Base-by-base conservation (phyloP, 1,139 yeast genomes). In the Diutina rugosa region DNA sequence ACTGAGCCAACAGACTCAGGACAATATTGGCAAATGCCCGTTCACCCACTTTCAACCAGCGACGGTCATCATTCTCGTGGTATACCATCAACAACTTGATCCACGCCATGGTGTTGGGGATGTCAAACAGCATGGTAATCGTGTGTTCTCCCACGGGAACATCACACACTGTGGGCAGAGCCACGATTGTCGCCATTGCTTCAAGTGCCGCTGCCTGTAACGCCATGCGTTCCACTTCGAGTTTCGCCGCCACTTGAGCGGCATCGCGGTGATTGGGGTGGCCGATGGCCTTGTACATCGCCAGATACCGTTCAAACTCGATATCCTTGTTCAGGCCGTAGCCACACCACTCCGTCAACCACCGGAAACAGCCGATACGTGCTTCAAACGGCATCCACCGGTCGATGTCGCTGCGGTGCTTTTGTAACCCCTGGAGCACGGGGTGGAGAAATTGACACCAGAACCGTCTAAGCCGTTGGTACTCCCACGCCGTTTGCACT, bases 341-440 rank as follows among this genome's bases (percentile, higher is more conserved):
- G 0, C 96, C 96, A 69, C 97, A 90, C 99, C 99, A 95, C 65
- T 89, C 96, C 61, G 87, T 90, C 59, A 93, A 73, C 64, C 81
- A 85, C 55, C 84, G 82, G 69, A 90, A 90, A 62, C 95, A 87
- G 0, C 90, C 87, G 30, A 88, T 83, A 58, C 97, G 76, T 9
- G 93, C 95, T 63, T 86, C 91, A 66, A 90, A 90, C 1, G 96
- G 93, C 29, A 91, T 72, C 81, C 93, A 82, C 54, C 74, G 73
- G 54, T 72, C 65, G 55, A 73, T 61, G 41, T 67, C 67, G 46
- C 73, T 73, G 3, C 65, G 64, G n/a, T 49, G 53, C 1, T 14
- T 16, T 32, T 49, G 53, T 55, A 82, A 67, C 28, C 88, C 82
- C 7, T 72, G 66, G 62, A 82, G 89, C 16, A 87, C 81, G 60